phyloP scores from a whole-genome alignment of 345 rosid genomes.

The Eucalyptus decipiens region DNA sequence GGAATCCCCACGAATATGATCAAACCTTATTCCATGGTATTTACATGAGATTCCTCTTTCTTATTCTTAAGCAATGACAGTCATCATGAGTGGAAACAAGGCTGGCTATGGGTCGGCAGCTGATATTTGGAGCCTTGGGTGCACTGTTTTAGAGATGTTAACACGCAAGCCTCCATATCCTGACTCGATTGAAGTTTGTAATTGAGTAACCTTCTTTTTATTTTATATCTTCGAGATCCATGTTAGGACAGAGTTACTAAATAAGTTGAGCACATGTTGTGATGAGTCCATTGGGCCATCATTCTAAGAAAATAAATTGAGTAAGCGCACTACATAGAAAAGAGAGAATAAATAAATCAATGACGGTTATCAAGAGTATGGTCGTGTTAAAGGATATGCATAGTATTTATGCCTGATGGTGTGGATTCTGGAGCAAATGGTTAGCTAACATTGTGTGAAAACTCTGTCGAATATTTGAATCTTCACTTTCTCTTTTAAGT shows the following conservation, averaged over 20 bases:
- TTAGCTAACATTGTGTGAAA: rapidly evolving
- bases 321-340: rapidly evolving
- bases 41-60: too few species aligned
- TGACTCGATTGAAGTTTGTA: conserved; percentile 37
- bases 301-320: background rate
- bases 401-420: rapidly evolving
- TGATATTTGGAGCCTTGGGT: conserved; percentile 91
- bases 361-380: background rate
- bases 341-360: too few species aligned
- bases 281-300: background rate
- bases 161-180: conserved; percentile 48
- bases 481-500: background rate
- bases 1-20: too few species aligned
- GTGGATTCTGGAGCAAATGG: rapidly evolving
- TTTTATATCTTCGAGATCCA: rapidly evolving
- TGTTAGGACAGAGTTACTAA: rapidly evolving
- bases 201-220: background rate
- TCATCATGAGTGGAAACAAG: conserved; percentile 11
- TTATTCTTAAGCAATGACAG: too few species aligned
- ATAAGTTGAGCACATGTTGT: rapidly evolving
- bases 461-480: too few species aligned
- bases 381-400: background rate
- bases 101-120: conserved; percentile 52
- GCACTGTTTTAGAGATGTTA: conserved; percentile 77
- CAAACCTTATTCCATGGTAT: too few species aligned